Evolutionary conservation across 2,329 filamentous ascomycete species (phyloP).

Genomic region (Dendryphion nanum): DNA sequence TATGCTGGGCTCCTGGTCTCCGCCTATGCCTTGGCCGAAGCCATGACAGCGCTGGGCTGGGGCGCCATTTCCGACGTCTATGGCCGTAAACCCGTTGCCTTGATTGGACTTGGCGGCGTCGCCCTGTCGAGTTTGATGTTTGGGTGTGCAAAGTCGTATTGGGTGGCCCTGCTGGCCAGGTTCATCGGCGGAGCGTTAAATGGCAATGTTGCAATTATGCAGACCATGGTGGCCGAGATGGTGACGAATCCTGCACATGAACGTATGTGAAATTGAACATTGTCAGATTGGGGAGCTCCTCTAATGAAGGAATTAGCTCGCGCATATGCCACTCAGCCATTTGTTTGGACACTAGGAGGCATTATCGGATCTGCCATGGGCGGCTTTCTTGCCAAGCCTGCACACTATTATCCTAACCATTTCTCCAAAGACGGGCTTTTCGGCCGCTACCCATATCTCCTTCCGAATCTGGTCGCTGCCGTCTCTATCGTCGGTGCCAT

Average conservation of each 20-base stretch:
- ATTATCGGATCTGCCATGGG: conserved; percentile 85
- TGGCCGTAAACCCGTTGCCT: conserved; percentile 41
- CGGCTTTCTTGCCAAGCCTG: conserved; percentile 79
- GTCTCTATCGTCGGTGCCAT: conserved; percentile 75
- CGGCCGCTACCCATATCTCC: conserved; percentile 75
- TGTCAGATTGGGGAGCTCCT: not conserved
- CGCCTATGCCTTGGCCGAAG: conserved; percentile 84
- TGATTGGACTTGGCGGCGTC: conserved; percentile 67
- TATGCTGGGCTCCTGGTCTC: conserved; percentile 84
- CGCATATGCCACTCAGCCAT: conserved; percentile 89
- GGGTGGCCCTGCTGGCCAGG: conserved; percentile 75
- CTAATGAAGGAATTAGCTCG: conserved; percentile 56
- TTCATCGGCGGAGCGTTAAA: conserved; percentile 80
- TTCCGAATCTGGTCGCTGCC: conserved; percentile 85
- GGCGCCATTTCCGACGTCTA: conserved; percentile 41
- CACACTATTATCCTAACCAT: conserved; percentile 67
- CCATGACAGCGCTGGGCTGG: conserved; percentile 70
- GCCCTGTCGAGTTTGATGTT: conserved; percentile 80
- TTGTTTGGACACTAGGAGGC: conserved; percentile 87
- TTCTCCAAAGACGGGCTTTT: conserved; percentile 73
- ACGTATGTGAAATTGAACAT: conserved; percentile 56
- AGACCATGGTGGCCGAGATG: conserved; percentile 93
- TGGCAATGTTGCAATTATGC: conserved; percentile 85
- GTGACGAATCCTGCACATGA: conserved; percentile 87
- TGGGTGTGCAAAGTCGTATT: conserved; percentile 78